Evolutionary conservation across 2,329 filamentous ascomycete species (phyloP).

Genomic region (Talaromyces rugulosus): DNA sequence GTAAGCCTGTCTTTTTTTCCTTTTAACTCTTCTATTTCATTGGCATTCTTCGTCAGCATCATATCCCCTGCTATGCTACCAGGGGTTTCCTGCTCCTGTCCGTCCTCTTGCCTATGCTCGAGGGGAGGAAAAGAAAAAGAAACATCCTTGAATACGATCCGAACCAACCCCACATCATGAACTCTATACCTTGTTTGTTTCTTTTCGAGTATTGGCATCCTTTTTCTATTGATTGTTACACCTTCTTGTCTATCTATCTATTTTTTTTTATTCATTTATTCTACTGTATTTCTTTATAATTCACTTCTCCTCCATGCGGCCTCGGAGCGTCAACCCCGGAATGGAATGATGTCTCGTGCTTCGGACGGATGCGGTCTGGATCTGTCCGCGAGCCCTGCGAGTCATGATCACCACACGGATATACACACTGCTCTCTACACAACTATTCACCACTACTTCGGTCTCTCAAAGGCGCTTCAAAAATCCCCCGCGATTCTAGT

Average conservation of each 20-base stretch:
- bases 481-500: not conserved
- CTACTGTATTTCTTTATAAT: not conserved
- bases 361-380: not conserved
- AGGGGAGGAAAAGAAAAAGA: not conserved
- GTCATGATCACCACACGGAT: not conserved
- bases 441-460: not conserved
- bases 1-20: conserved; percentile 35
- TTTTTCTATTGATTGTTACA: not conserved
- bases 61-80: not conserved
- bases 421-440: not conserved
- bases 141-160: not conserved
- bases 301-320: not conserved
- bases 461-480: not conserved
- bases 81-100: not conserved
- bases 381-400: not conserved
- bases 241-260: not conserved
- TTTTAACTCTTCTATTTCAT: conserved; percentile 9
- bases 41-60: not conserved
- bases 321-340: not conserved
- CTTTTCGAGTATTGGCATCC: not conserved
- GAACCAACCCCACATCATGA: not conserved
- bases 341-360: not conserved
- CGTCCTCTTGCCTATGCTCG: not conserved
- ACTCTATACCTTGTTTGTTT: not conserved
- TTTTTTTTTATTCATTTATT: not conserved